Percentiles rank a stretch among this genome's conserved stretches.
Conservation (phyloP, 1,284 basidiomycete species). For the Lignosus rhinocerotis region DNA sequence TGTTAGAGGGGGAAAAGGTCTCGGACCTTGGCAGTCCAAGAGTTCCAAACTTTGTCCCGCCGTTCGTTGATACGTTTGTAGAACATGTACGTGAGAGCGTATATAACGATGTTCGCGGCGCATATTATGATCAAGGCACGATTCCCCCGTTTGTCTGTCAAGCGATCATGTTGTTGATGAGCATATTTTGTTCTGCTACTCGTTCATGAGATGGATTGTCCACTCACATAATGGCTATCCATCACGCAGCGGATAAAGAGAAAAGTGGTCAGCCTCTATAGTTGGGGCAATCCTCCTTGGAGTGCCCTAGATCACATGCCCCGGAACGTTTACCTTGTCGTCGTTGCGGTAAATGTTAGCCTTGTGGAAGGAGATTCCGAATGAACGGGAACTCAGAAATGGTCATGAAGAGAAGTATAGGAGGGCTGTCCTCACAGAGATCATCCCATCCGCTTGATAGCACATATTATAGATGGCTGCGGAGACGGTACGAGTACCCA, state of each 20-base stretch:
- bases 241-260: background rate
- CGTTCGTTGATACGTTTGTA: conserved; percentile 53
- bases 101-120: conserved; percentile 45
- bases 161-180: background rate
- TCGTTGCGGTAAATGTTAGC: conserved; percentile 37
- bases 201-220: background rate
- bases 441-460: conserved; percentile 54
- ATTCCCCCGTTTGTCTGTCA: conserved; percentile 42
- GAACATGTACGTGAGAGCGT: conserved; percentile 53
- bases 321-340: conserved; percentile 27
- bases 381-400: background rate
- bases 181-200: background rate
- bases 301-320: no score
- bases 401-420: conserved; percentile 23
- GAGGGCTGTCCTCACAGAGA: conserved; percentile 41
- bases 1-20: background rate
- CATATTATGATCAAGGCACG: conserved; percentile 37
- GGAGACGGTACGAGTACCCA: conserved; percentile 57
- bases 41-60: conserved; percentile 55
- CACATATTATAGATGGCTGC: conserved; percentile 65
- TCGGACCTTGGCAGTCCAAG: conserved; percentile 50
- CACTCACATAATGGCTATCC: conserved; percentile 47
- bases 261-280: background rate
- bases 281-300: no score
- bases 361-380: conserved; percentile 9